Base-by-base conservation (phyloP, 257 asterid species). In the Jasminum sambac region DNA sequence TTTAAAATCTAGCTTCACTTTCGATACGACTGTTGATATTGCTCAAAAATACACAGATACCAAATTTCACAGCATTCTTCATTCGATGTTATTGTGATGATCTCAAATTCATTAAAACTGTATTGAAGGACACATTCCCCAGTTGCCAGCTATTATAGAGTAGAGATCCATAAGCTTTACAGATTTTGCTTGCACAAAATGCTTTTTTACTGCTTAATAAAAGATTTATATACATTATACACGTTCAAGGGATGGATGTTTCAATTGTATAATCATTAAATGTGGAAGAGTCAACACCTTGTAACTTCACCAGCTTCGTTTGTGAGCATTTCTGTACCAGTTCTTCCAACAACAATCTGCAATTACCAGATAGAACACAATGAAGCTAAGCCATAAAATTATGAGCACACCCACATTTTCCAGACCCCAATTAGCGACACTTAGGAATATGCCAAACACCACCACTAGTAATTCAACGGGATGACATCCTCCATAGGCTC, bases 291-390 rank as follows among this genome's bases (percentile, higher is more conserved):
- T 23, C 24, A 11, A 19, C 76, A 91, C 99, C 98, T 95, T 11
- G 99, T 95, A 68, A 92, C 96, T 77, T 95, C 98, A 58, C 99
- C 98, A 57, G 97, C 96, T 84, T 95, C 99, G 70, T 91, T 91
- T 30, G 98, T 95, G 71, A 95, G 97, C 95, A 88, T 91, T 65
- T 95, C 99, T 7, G 90, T 84, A 38, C 99, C 98, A 40, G 50
- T 83, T 81, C 98, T 77, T 78, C 99, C 99, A 65, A 95, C 91
- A 23, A 95, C 99, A 85, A 95, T 95, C 99, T 95, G 85, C 77
- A 76, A 66, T 72, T 65, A 60, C 30, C 72, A 81, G 9, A 69
- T 70, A 64, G 17, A 38, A 57, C 5, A 66, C 68, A 60, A 66
- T 23, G 48, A 13, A 24, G n/a, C 64, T 16, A 67, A 36, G 12